Evolutionary conservation across 495 filamentous ascomycete genomes (phyloP), one percentile per base, ranked within the genome.

Genomic region (Neurospora sp.): DNA sequence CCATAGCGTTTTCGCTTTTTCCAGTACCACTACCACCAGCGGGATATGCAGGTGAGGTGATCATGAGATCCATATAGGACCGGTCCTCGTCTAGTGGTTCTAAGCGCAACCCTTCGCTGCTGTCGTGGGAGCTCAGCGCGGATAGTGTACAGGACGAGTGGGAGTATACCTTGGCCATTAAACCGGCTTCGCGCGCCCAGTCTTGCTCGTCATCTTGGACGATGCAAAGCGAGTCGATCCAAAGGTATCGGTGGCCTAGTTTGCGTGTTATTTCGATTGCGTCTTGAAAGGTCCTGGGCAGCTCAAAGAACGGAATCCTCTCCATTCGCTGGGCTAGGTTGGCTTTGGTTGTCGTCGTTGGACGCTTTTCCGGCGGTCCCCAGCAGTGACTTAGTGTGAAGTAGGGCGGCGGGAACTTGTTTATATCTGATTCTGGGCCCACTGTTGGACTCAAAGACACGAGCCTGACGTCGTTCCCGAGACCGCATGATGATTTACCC

Each of bases 91-190:
- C 3, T 4, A 43, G 19, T n/a, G 42, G 42, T 43, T 43, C 42
- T 0, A 43, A 0, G 0, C 0, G 43, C 3, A 48, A 21, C 0
- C 43, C 43, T 0, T 21, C 43, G 0, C 43, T 48, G n/a, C 43
- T 21, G 0, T 48, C 43, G 0, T 21, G 0, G 9, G 43, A 48
- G 43, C 48, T 59, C 11, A 59, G 24, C 5, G 48, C 48, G 5
- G 21, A 13, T 0, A 59, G 24, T 0, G 24, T 59, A 4, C 48
- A 59, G 5, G 2, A 24, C 0, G 48, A 5, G n/a, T 59, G 11
- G 0, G 48, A 59, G 48, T 59, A 59, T 1, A 59, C 24, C 11
- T 28, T 7, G 24, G 48, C 48, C 48, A 59, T 59, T 0, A 59
- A n/a, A 13, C 21, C 11, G 24, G 48, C 48, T 17, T 59, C 48